phyloP scores from a whole-genome alignment of 2,329 filamentous ascomycete species.

The Aphanoascus verrucosus region DNA sequence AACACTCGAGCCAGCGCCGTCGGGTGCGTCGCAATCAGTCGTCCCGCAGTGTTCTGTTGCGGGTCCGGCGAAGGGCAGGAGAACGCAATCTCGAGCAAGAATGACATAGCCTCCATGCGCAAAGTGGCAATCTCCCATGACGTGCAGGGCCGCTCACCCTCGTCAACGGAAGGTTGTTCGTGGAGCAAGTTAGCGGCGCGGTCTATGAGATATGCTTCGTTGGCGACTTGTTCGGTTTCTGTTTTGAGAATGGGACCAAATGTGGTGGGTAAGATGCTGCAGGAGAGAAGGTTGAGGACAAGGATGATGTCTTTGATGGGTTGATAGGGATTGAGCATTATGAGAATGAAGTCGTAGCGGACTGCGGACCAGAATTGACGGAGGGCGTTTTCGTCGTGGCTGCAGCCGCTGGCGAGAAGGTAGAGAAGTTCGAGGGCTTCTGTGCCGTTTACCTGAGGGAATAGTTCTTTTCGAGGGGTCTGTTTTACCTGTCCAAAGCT shows the following conservation, averaged over 20 bases:
- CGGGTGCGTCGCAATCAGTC: slow-evolving; percentile 57
- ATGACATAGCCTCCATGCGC: slow-evolving; percentile 35
- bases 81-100: slow-evolving; percentile 35
- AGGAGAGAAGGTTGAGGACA: slow-evolving; percentile 45
- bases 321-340: slow-evolving; percentile 49
- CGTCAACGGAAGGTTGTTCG: slow-evolving; percentile 40
- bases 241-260: slow-evolving; percentile 43
- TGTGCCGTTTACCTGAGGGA: slow-evolving; percentile 43
- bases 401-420: slow-evolving; percentile 40
- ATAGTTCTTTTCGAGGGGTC: slow-evolving; percentile 34
- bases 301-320: slow-evolving; percentile 46
- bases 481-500: slow-evolving; percentile 31
- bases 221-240: slow-evolving; percentile 30
- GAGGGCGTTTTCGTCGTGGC: slow-evolving; percentile 34
- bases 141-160: slow-evolving; percentile 33
- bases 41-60: slow-evolving; percentile 47
- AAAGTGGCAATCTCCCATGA: slow-evolving; percentile 31
- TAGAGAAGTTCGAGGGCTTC: slow-evolving; percentile 46
- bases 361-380: slow-evolving; percentile 47
- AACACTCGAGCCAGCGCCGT: slow-evolving; percentile 65
- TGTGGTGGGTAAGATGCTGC: slow-evolving; percentile 43
- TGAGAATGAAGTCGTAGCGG: slow-evolving; percentile 46
- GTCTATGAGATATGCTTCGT: slow-evolving; percentile 43
- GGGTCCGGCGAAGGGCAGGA: slow-evolving; percentile 45
- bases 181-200: slow-evolving; percentile 48